These are phyloP conservation scores for Komagataella pastoris DNA, from an alignment of 805 yeast genomes.

Conservation along the genomic window DNA sequence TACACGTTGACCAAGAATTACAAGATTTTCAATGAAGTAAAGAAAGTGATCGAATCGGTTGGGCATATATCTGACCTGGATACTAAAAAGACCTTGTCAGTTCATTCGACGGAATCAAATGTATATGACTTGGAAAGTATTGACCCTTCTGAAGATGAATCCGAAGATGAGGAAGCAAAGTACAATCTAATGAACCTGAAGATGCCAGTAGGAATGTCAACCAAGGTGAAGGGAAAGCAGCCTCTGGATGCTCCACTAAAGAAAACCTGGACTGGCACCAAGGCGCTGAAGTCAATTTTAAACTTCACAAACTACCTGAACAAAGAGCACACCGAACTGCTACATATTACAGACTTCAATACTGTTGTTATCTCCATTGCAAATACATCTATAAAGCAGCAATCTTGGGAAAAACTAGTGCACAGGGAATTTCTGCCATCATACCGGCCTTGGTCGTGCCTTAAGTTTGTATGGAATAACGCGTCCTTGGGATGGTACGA, in stretches of 20 bases:
- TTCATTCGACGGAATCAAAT: neutral
- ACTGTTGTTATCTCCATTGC: neutral
- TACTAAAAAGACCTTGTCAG: neutral
- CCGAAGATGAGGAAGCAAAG: constrained; percentile 9
- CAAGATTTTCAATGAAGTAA: neutral
- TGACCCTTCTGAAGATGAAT: neutral
- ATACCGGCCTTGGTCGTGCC: constrained; percentile 26
- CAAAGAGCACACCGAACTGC: constrained; percentile 16
- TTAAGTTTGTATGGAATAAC: constrained; percentile 50
- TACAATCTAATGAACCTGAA: constrained; percentile 31
- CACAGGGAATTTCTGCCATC: constrained; percentile 25
- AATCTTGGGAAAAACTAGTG: constrained; percentile 5
- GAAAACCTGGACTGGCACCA: constrained; percentile 44
- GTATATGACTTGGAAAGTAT: neutral
- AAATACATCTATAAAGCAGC: neutral
- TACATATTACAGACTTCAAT: neutral
- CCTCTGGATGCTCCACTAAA: constrained; percentile 35
- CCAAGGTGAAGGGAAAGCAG: constrained; percentile 37
- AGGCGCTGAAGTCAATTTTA: constrained; percentile 28
- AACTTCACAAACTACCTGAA: constrained; percentile 17
- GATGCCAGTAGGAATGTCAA: constrained; percentile 50
- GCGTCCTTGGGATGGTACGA: constrained; percentile 67
- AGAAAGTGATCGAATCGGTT: neutral
- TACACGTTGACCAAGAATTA: neutral
- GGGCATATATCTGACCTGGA: neutral